A percentile compares a stretch with the other conserved stretches of the same genome.
Evolutionary conservation across 257 asterid species (phyloP).

Genomic region (Echites panduratus): DNA sequence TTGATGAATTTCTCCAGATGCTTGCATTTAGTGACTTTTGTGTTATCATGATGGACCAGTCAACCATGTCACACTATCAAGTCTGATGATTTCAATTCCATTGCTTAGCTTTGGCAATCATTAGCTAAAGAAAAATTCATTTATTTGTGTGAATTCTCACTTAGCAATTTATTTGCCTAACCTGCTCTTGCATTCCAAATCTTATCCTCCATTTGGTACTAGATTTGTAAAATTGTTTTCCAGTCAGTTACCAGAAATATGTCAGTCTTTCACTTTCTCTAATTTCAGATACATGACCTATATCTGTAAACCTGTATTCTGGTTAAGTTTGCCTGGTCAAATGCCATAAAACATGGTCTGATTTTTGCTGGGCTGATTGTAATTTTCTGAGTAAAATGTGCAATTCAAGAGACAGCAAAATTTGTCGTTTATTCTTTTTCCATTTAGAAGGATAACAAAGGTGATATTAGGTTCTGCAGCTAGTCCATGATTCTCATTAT

Average conservation of each 20-base stretch:
- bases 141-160: not conserved
- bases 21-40: not conserved
- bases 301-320: not conserved
- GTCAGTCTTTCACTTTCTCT: not conserved
- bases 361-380: not conserved
- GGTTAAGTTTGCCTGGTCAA: not conserved
- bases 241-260: not conserved
- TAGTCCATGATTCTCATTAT: not conserved
- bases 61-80: not conserved
- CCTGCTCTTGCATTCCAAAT: not conserved
- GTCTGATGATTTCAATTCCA: not conserved
- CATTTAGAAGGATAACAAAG: not conserved
- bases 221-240: not conserved
- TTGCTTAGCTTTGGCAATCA: not conserved
- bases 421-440: not conserved
- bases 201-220: not conserved
- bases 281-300: not conserved
- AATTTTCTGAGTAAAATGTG: not conserved
- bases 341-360: not conserved
- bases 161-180: not conserved
- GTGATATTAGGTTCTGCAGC: not conserved
- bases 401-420: not conserved
- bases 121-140: not conserved
- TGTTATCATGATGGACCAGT: not conserved
- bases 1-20: not conserved